Conservation (phyloP, 805 yeast species). For the Jamesozyma piceae region DNA sequence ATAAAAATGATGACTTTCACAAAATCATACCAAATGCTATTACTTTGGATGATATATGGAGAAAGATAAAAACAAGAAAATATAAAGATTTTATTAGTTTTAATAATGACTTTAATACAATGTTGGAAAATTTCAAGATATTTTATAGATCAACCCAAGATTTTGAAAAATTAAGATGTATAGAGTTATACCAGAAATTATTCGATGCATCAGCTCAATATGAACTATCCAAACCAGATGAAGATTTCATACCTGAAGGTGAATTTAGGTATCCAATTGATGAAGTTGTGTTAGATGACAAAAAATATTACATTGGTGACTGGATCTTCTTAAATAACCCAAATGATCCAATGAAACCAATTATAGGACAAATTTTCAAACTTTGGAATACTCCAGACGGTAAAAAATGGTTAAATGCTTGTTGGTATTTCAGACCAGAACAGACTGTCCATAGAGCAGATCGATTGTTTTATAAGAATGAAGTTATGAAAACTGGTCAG, state of each 20-base stretch:
- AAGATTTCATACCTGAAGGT: constrained; percentile 53
- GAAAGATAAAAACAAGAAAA: constrained; percentile 76
- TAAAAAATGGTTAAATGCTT: constrained; percentile 79
- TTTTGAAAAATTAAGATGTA: constrained; percentile 50
- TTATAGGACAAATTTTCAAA: constrained; percentile 86
- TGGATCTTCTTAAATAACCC: constrained; percentile 87
- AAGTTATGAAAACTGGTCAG: constrained; percentile 94
- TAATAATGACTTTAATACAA: constrained; percentile 62
- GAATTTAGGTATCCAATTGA: constrained; percentile 75
- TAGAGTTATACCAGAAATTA: constrained; percentile 52
- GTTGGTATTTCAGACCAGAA: constrained; percentile 97
- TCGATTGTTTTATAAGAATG: constrained; percentile 82
- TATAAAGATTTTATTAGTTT: constrained; percentile 69
- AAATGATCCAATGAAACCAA: constrained; percentile 82
- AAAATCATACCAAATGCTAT: constrained; percentile 48
- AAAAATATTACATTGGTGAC: constrained; percentile 77
- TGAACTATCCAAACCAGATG: constrained; percentile 76
- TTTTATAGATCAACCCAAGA: constrained; percentile 43
- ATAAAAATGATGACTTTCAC: constrained; percentile 34
- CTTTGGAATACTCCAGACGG: constrained; percentile 82
- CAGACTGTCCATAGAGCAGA: constrained; percentile 94
- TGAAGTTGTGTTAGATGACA: constrained; percentile 60
- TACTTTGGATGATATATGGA: constrained; percentile 62
- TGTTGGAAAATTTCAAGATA: constrained; percentile 65
- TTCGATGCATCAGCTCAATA: constrained; percentile 49